A percentile compares a stretch with the other conserved stretches of the same genome.
phyloP scores from a whole-genome alignment of 352 stramenopile genomes.

The Globisporangium orthogonon region DNA sequence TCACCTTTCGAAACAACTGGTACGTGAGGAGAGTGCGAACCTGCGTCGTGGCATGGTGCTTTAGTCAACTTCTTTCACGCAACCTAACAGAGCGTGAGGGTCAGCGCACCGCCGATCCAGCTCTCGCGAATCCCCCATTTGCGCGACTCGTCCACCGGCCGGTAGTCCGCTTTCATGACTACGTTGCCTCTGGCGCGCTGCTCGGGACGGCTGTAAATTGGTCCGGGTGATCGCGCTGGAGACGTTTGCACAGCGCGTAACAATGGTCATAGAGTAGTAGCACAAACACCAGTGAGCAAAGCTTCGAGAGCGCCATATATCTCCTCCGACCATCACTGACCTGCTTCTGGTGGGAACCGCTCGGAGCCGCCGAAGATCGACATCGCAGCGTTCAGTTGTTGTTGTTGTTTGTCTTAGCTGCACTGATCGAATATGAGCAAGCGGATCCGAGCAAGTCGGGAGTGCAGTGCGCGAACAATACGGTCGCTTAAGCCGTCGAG shows the following conservation, averaged over 20 bases:
- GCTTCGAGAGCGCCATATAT: not conserved
- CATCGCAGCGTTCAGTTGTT: slow-evolving; percentile 18
- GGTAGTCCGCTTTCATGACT: slow-evolving; percentile 69
- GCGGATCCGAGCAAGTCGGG: too few species aligned
- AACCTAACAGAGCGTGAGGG: not conserved
- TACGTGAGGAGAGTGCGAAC: slow-evolving; percentile 41
- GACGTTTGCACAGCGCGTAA: not conserved
- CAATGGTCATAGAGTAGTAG: not conserved
- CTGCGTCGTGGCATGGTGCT: slow-evolving; percentile 4
- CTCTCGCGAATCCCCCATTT: slow-evolving; percentile 77
- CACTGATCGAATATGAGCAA: too few species aligned
- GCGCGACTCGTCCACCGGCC: slow-evolving; percentile 50
- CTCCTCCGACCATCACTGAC: slow-evolving; percentile 10
- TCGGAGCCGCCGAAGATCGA: slow-evolving; percentile 79
- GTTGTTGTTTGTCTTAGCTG: too few species aligned
- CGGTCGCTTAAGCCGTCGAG: not conserved
- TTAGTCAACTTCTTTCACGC: too few species aligned
- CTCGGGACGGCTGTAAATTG: slow-evolving; percentile 63
- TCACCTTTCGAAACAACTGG: slow-evolving; percentile 54
- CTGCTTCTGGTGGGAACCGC: slow-evolving; percentile 63
- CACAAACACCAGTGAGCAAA: not conserved
- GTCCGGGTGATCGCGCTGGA: slow-evolving; percentile 56
- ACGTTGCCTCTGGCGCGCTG: slow-evolving; percentile 49
- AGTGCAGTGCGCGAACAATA: too few species aligned
- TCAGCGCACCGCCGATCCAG: slow-evolving; percentile 60